A percentile compares a stretch with the other conserved stretches of the same genome.
Evolutionary conservation across 768 basidiomycete species (phyloP).

Genomic region (Tephrocybe rancida): DNA sequence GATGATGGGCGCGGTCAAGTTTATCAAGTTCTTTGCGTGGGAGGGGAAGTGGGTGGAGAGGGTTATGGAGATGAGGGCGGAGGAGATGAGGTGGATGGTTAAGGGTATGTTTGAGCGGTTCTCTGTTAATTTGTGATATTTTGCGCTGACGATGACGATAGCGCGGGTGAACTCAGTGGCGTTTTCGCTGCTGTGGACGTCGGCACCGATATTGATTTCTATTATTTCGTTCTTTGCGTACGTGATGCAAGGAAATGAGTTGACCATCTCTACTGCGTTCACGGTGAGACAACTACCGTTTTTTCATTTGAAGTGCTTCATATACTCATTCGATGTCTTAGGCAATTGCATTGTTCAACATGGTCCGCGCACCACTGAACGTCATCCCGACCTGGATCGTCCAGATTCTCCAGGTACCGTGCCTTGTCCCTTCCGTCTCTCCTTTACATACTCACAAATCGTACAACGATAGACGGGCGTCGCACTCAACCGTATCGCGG

Average conservation of each 20-base stretch:
- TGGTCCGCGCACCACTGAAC: slow-evolving; percentile 81
- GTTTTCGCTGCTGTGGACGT: slow-evolving; percentile 73
- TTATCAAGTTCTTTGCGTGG: slow-evolving; percentile 86
- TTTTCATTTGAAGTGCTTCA: not conserved
- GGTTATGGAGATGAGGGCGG: slow-evolving; percentile 61
- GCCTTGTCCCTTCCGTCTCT: not conserved
- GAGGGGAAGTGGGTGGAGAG: slow-evolving; percentile 75
- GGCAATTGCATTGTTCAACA: slow-evolving; percentile 82
- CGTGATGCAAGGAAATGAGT: slow-evolving; percentile 68
- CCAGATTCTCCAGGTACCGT: slow-evolving; percentile 55
- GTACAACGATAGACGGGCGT: slow-evolving; percentile 58
- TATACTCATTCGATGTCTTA: slow-evolving; percentile 28
- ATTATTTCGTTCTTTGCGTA: slow-evolving; percentile 83
- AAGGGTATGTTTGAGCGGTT: slow-evolving; percentile 51
- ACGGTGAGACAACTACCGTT: slow-evolving; percentile 50
- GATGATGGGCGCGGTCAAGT: slow-evolving; percentile 73
- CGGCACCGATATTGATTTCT: slow-evolving; percentile 79
- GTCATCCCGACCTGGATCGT: slow-evolving; percentile 54
- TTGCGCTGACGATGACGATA: not conserved
- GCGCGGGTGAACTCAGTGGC: slow-evolving; percentile 73
- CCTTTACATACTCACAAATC: not conserved
- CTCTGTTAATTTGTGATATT: not conserved
- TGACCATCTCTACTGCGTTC: slow-evolving; percentile 82
- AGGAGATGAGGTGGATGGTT: slow-evolving; percentile 78
- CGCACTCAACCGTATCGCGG: too few relatives aligned